phyloP scores from a whole-genome alignment of 768 basidiomycete species.

The Calocera cornea region DNA sequence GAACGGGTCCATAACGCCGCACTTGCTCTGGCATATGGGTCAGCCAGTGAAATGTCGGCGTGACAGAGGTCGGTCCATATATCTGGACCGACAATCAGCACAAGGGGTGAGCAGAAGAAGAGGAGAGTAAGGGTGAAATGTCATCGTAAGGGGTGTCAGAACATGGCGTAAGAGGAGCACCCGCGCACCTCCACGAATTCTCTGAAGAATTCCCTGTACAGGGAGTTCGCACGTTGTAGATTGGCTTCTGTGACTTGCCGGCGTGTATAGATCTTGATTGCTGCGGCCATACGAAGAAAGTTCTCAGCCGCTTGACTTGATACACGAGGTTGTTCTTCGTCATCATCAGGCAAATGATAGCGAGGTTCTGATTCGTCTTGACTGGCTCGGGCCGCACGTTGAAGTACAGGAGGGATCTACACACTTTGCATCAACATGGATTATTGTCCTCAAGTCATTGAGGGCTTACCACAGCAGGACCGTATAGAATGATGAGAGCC shows the following conservation, averaged over 20 bases:
- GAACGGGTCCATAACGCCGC: constrained; percentile 26
- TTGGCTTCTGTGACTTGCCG: background rate
- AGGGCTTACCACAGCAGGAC: no score
- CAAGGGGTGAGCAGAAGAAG: background rate
- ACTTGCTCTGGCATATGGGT: constrained; percentile 22
- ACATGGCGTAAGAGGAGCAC: background rate
- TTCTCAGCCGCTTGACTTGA: no score
- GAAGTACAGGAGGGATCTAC: no score
- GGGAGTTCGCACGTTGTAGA: background rate
- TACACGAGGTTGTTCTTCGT: no score
- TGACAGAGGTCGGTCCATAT: constrained; percentile 22
- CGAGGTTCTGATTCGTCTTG: no score
- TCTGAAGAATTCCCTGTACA: background rate
- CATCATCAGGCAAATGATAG: no score
- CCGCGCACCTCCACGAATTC: background rate
- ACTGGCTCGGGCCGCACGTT: no score
- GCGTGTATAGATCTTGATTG: background rate
- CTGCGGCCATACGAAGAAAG: background rate
- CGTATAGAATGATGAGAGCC: no score
- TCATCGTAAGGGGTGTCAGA: background rate
- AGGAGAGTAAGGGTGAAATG: background rate
- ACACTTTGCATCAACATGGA: no score
- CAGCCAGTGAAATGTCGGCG: constrained; percentile 29
- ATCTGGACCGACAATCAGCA: constrained; percentile 15
- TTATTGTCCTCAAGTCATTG: no score